Conservation (phyloP, 1,284 basidiomycete genomes). For the Apiotrichum domesticum region DNA sequence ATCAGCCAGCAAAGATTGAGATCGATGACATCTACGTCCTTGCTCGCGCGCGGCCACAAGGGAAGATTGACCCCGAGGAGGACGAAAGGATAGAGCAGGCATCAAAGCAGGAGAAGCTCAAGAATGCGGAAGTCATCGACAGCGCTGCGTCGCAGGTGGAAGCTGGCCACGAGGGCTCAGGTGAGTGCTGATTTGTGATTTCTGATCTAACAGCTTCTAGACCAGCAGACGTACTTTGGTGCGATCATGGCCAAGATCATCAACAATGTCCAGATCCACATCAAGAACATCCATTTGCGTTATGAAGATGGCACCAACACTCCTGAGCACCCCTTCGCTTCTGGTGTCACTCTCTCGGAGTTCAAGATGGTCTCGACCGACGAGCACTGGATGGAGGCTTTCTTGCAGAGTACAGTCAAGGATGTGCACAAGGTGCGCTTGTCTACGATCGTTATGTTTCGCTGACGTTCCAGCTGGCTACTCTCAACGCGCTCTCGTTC, state of each 20-base stretch:
- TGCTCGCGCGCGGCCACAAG: constrained; percentile 37
- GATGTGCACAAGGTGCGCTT: constrained; percentile 77
- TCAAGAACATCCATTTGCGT: constrained; percentile 90
- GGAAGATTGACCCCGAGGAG: constrained; percentile 68
- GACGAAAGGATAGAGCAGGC: constrained; percentile 77
- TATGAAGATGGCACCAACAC: constrained; percentile 95
- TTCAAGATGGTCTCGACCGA: constrained; percentile 95
- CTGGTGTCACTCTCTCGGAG: constrained; percentile 82
- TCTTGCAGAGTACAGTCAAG: constrained; percentile 83
- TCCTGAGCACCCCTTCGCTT: constrained; percentile 93
- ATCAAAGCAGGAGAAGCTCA: constrained; percentile 80
- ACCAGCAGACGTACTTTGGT: constrained; percentile 67
- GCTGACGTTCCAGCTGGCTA: constrained; percentile 59
- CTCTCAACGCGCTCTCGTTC: constrained; percentile 77
- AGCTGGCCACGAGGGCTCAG: constrained; percentile 42
- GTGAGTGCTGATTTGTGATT: constrained; percentile 15
- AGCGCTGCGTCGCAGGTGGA: constrained; percentile 49
- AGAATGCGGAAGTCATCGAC: constrained; percentile 82
- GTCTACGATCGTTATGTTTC: too few species aligned
- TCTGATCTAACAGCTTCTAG: constrained; percentile 33
- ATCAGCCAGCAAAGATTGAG: constrained; percentile 83
- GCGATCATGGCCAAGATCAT: constrained; percentile 87
- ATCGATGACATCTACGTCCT: constrained; percentile 95
- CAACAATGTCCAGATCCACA: constrained; percentile 93
- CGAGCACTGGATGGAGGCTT: constrained; percentile 84